phyloP scores from a whole-genome alignment of 345 rosid species.

The Salix brachista region DNA sequence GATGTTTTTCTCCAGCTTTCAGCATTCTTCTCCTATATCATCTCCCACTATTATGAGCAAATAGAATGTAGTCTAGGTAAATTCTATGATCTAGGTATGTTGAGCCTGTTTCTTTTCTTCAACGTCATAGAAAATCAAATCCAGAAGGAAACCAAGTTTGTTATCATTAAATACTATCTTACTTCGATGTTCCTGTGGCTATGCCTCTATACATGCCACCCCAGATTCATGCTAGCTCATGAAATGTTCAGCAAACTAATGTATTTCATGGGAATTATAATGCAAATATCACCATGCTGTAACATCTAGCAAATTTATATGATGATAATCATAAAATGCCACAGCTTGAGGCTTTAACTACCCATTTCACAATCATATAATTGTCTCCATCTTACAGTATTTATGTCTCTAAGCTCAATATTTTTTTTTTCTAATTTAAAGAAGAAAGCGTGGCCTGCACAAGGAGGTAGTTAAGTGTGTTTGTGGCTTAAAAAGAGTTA shows the following conservation, averaged over 20 bases:
- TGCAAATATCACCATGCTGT: neutral
- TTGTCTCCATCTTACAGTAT: neutral
- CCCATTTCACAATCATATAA: neutral
- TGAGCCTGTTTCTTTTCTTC: neutral
- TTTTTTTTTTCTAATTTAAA: too few relatives aligned
- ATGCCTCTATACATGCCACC: too few relatives aligned
- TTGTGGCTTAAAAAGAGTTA: too few relatives aligned
- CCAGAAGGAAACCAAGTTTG: neutral
- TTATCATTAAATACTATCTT: neutral
- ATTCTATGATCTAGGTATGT: neutral
- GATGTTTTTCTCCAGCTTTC: neutral
- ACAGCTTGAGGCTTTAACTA: neutral
- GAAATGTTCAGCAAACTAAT: too few relatives aligned
- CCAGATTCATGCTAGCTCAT: too few relatives aligned
- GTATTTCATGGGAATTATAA: too few relatives aligned
- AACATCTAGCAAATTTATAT: neutral
- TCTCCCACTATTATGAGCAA: too few relatives aligned
- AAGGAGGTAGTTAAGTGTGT: too few relatives aligned
- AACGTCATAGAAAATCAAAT: neutral
- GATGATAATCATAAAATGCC: neutral
- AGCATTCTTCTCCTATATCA: neutral
- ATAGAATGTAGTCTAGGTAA: too few relatives aligned
- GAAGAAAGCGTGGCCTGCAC: neutral
- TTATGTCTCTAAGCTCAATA: neutral
- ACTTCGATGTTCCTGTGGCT: too few relatives aligned